A percentile compares a stretch with the other conserved stretches of the same genome.
These are phyloP conservation scores for Cynara cardunculus DNA, from an alignment of 129 eudicot species.

Conservation along the genomic window DNA sequence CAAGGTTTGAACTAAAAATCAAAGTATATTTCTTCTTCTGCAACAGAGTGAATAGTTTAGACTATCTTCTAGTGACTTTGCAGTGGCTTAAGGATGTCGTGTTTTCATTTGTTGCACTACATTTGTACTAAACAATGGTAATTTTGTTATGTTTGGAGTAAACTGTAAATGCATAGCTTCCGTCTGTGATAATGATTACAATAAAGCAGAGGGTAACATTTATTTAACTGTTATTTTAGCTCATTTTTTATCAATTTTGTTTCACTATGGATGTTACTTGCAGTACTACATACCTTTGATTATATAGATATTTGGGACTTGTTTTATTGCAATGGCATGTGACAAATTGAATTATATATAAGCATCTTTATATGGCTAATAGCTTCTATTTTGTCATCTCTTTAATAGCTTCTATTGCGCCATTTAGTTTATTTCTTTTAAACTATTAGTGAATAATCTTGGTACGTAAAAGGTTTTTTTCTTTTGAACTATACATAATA, in stretches of 20 bases:
- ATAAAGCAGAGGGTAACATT: background rate
- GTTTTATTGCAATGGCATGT: background rate
- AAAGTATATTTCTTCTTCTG: background rate
- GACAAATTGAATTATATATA: background rate
- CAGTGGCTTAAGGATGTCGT: background rate
- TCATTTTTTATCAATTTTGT: background rate
- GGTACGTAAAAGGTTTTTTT: too few relatives aligned
- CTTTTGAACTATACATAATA: too few relatives aligned
- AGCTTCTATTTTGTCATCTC: background rate
- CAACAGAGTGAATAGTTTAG: background rate
- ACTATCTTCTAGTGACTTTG: background rate
- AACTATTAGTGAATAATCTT: too few relatives aligned
- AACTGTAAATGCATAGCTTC: background rate
- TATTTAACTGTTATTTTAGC: background rate
- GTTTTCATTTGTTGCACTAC: background rate
- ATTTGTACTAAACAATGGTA: background rate
- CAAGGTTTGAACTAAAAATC: background rate
- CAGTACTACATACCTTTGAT: background rate
- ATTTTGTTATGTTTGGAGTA: background rate
- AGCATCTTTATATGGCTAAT: too few relatives aligned
- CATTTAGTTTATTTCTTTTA: too few relatives aligned
- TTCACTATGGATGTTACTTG: background rate
- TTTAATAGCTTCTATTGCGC: background rate
- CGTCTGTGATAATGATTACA: background rate
- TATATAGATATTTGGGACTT: background rate